Conservation (phyloP, 441 rosid species). For the Populus hybrid region DNA sequence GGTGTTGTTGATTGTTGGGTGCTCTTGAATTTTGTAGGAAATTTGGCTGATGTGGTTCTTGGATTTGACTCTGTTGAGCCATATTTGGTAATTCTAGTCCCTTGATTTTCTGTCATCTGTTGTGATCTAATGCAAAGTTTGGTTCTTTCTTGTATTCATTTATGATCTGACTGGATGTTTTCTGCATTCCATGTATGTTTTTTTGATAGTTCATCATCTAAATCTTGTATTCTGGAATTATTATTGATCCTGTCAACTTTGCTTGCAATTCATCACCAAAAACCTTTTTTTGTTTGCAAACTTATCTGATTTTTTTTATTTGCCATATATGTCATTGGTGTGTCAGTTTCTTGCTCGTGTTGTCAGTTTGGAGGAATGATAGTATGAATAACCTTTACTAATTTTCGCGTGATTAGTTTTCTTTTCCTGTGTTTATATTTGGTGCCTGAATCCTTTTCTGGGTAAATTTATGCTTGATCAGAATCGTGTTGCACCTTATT, state of each 20-base stretch:
- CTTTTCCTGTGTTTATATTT: background rate
- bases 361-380: background rate
- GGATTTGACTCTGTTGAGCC: conserved; percentile 83
- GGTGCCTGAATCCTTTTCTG: background rate
- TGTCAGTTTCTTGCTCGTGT: background rate
- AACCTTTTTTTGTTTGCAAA: background rate
- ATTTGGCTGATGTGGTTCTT: conserved; percentile 72
- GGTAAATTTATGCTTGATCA: conserved; percentile 25
- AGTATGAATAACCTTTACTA: background rate
- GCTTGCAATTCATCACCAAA: background rate
- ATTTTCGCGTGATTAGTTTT: background rate
- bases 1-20: background rate
- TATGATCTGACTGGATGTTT: background rate
- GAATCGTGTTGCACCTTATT: conserved; percentile 74
- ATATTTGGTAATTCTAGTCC: conserved; percentile 48
- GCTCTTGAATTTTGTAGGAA: conserved; percentile 36
- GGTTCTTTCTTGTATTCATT: background rate
- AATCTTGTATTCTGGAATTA: background rate
- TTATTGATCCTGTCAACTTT: background rate
- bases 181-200: background rate
- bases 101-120: background rate
- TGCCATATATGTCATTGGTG: background rate
- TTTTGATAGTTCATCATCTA: background rate
- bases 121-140: background rate
- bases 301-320: background rate